phyloP scores from a whole-genome alignment of 2,329 filamentous ascomycete genomes.

The Botrytis fabae region DNA sequence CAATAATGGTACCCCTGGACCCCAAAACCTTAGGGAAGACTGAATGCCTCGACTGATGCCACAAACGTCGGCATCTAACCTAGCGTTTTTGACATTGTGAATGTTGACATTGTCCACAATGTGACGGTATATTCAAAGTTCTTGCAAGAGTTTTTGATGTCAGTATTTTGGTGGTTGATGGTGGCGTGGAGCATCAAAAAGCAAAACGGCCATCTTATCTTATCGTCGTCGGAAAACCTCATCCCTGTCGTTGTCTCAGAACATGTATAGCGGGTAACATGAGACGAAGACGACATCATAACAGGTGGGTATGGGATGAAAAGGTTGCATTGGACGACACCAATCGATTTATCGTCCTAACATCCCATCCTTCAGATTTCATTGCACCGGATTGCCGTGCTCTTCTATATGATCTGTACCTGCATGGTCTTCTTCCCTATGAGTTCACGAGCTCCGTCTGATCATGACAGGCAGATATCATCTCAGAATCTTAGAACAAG shows the following conservation, averaged over 20 bases:
- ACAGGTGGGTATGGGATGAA: not conserved
- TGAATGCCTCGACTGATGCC: not conserved
- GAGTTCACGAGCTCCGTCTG: not conserved
- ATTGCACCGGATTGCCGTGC: not conserved
- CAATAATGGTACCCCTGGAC: not conserved
- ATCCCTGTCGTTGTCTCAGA: not conserved
- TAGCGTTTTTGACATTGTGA: not conserved
- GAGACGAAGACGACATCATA: constrained; percentile 4
- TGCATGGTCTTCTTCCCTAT: not conserved
- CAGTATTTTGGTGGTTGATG: not conserved
- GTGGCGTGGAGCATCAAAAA: not conserved
- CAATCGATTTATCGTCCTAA: not conserved
- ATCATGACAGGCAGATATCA: not conserved
- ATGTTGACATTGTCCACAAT: not conserved
- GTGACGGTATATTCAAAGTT: not conserved
- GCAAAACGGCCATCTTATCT: not conserved
- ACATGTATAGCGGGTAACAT: constrained; percentile 2
- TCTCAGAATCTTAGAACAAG: not conserved
- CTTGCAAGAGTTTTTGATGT: not conserved
- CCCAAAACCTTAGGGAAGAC: not conserved
- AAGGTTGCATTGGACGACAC: not conserved
- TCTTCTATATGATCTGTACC: not conserved
- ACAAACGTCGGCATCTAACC: not conserved
- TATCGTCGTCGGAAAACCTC: not conserved
- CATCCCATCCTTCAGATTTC: no score